These are phyloP conservation scores for Pleurotus sapidus DNA, from an alignment of 768 basidiomycete species.

Conservation along the genomic window DNA sequence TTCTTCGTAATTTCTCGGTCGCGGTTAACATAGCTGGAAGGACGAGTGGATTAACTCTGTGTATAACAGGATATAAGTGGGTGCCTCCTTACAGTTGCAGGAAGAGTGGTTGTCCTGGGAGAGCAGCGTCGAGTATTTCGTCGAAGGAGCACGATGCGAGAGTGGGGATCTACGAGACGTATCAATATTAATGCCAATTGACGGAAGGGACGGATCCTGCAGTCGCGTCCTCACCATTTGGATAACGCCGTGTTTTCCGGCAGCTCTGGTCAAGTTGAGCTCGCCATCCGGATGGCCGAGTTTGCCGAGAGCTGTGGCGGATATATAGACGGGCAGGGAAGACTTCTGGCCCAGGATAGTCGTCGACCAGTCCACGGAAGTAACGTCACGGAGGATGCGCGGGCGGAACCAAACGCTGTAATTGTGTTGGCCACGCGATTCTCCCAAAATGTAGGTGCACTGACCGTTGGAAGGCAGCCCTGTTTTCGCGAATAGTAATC, in stretches of 20 bases:
- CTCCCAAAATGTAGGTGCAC: neutral
- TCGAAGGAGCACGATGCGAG: constrained; percentile 95
- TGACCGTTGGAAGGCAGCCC: constrained; percentile 86
- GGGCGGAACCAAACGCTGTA: constrained; percentile 87
- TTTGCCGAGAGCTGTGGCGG: constrained; percentile 88
- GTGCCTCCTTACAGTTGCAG: constrained; percentile 64
- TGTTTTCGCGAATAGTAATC: constrained; percentile 87
- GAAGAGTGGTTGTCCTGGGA: constrained; percentile 78
- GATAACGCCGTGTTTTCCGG: constrained; percentile 66
- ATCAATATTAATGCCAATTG: too few species aligned
- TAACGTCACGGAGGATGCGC: constrained; percentile 80
- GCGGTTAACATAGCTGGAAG: constrained; percentile 80
- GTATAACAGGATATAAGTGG: neutral
- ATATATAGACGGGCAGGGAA: constrained; percentile 80
- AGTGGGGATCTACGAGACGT: constrained; percentile 74
- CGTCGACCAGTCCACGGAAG: constrained; percentile 82
- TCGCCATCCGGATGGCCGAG: constrained; percentile 97
- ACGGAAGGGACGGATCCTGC: too few species aligned
- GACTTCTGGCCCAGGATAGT: constrained; percentile 75
- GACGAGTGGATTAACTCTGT: neutral
- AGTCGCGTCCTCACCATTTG: constrained; percentile 37
- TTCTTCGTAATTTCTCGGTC: constrained; percentile 83
- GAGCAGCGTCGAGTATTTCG: constrained; percentile 84
- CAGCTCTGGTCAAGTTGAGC: constrained; percentile 85
- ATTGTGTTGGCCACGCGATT: neutral